phyloP scores from a whole-genome alignment of 1,284 basidiomycete species.

The Puccinia horiana region DNA sequence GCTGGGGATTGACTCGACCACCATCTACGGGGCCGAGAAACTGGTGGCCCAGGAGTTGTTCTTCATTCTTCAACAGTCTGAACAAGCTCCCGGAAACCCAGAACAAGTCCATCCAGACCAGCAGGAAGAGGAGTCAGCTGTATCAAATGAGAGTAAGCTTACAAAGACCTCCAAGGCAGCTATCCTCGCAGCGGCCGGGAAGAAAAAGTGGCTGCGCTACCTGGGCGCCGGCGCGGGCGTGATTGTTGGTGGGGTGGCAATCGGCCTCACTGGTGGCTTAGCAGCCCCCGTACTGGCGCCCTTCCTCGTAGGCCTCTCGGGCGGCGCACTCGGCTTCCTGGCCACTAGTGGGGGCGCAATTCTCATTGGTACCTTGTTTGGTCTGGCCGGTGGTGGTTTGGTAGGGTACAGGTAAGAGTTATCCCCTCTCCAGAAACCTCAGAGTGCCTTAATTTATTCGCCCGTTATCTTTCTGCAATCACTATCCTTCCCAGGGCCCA shows the following conservation, averaged over 20 bases:
- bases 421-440: background rate
- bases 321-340: constrained; percentile 59
- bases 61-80: constrained; percentile 30
- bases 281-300: constrained; percentile 63
- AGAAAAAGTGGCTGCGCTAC: constrained; percentile 45
- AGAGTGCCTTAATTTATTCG: background rate
- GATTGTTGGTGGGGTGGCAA: constrained; percentile 59
- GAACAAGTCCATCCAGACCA: no score
- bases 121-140: background rate
- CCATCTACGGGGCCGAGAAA: constrained; percentile 43
- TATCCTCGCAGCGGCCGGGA: constrained; percentile 2
- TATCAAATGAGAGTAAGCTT: constrained; percentile 6
- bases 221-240: constrained; percentile 48
- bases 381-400: constrained; percentile 61
- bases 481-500: constrained; percentile 61
- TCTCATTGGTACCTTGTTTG: constrained; percentile 63
- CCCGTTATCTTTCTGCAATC: no score
- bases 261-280: constrained; percentile 64
- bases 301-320: constrained; percentile 61
- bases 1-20: constrained; percentile 10
- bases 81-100: background rate
- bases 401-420: constrained; percentile 23
- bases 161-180: constrained; percentile 14
- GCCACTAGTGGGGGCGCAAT: constrained; percentile 57
- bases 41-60: constrained; percentile 43